phyloP scores from a whole-genome alignment of 2,329 filamentous ascomycete genomes.

The Aspergillus latus region DNA sequence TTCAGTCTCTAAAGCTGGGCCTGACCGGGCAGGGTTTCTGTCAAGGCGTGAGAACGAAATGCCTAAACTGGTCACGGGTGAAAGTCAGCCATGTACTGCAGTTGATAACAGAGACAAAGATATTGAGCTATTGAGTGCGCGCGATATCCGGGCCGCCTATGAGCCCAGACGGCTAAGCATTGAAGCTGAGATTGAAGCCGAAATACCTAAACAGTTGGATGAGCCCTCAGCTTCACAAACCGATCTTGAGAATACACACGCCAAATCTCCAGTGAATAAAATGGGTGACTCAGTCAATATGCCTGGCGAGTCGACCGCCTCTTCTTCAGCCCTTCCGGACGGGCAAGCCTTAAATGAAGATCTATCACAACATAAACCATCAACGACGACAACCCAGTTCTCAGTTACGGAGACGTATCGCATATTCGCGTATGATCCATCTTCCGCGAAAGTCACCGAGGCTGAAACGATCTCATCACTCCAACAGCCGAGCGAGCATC shows the following conservation, averaged over 20 bases:
- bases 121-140: slow-evolving; percentile 35
- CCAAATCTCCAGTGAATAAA: neutral
- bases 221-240: neutral
- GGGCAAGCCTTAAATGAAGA: neutral
- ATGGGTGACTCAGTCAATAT: no score
- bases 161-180: slow-evolving; percentile 23
- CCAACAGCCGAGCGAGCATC: slow-evolving; percentile 24
- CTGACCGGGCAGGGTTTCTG: slow-evolving; percentile 2
- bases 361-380: neutral
- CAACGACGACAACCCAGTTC: neutral
- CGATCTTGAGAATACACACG: neutral
- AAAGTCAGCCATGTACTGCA: slow-evolving; percentile 6
- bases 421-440: slow-evolving; percentile 41
- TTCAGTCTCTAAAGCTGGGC: neutral
- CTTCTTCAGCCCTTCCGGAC: neutral
- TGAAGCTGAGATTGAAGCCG: slow-evolving; percentile 21
- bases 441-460: slow-evolving; percentile 29
- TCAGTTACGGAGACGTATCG: slow-evolving; percentile 27
- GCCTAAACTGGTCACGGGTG: no score
- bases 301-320: neutral
- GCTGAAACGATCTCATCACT: slow-evolving; percentile 36
- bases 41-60: neutral
- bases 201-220: slow-evolving; percentile 23
- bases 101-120: slow-evolving; percentile 30
- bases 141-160: slow-evolving; percentile 38